Evolutionary conservation across 208 protist species (phyloP).

Genomic region (Phytomonas serpens): DNA sequence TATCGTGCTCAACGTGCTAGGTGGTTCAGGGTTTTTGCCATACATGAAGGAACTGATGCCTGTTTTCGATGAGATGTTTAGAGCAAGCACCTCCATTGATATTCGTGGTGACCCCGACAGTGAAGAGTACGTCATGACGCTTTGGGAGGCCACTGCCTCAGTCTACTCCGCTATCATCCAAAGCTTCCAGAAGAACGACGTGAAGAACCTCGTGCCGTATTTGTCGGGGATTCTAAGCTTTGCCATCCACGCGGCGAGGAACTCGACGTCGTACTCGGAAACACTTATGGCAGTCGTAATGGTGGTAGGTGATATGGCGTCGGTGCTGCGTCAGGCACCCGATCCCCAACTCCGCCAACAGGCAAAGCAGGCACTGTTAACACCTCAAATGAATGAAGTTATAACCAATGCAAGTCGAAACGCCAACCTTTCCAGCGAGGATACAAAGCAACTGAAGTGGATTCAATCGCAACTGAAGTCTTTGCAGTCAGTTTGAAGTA

Average conservation of each 20-base stretch:
- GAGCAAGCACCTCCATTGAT: constrained; percentile 50
- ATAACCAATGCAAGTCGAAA: constrained; percentile 23
- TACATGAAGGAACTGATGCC: constrained; percentile 83
- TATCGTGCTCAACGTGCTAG: constrained; percentile 92
- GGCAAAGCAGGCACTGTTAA: constrained; percentile 58
- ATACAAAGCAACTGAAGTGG: constrained; percentile 60
- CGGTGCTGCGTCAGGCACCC: constrained; percentile 39
- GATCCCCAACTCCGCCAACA: constrained; percentile 38
- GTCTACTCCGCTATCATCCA: constrained; percentile 80
- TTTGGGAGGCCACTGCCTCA: constrained; percentile 61
- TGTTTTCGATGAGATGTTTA: constrained; percentile 62
- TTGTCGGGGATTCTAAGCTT: constrained; percentile 63
- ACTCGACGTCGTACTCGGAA: constrained; percentile 38
- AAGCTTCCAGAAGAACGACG: constrained; percentile 49
- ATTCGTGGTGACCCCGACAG: constrained; percentile 56
- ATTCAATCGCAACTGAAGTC: constrained; percentile 43
- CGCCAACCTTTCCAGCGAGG: constrained; percentile 21
- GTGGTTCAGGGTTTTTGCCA: constrained; percentile 65
- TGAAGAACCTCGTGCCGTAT: constrained; percentile 42
- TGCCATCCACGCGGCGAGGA: constrained; percentile 40
- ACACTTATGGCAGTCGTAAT: constrained; percentile 50
- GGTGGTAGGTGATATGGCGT: constrained; percentile 82
- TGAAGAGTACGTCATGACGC: constrained; percentile 74
- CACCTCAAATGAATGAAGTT: constrained; percentile 20
- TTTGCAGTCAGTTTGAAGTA: constrained; percentile 25